Evolutionary conservation across 108 stramenopile species (phyloP), one percentile per base, ranked within the genome.

Genomic region (Cyclotella cryptica): DNA sequence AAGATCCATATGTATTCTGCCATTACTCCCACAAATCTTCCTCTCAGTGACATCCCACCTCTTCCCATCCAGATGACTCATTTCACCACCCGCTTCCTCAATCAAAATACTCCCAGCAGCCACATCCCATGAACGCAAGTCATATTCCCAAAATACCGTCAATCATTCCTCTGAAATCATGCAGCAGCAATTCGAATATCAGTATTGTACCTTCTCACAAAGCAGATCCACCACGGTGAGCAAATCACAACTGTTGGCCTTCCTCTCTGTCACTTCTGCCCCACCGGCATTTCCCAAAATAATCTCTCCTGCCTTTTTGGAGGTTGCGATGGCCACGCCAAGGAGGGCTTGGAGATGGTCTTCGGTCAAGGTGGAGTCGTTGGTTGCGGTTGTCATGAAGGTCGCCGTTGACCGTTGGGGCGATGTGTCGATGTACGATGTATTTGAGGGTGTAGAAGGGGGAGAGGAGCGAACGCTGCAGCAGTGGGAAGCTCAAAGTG

Each of bases 101-200:
- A 97, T 84, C 41, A 97, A 81, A 71, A 98, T 74, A 24, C 83
- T 84, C 14, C 97, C 97, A 5, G 97, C 97, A 0, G 89, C 90
- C 0, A 91, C 71, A 83, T 98, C 97, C 96, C 97, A 98, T 15
- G 87, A 84, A 74, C 88, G 88, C 61, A 96, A 77, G 61, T 98
- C 97, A 60, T 87, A 87, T 57, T 85, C 86, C 85, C 87, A 93
- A 83, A 90, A 90, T 42, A 87, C 84, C 21, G 90, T 86, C 66
- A 92, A 57, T 35, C 17, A n/a, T n/a, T 1, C 14, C 1, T 72
- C 49, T 35, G 4, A 35, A 35, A 35, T 6, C 35, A 35, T 35
- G 35, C 35, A 35, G 6, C 35, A 35, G 4, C 6, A 35, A n/a
- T n/a, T n/a, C n/a, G 2, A 35, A 35, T 35, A 2, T 5, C 35